Evolutionary conservation across 2,329 filamentous ascomycete genomes (phyloP), one percentile per base, ranked within the genome.

Genomic region (Fusarium foetens): DNA sequence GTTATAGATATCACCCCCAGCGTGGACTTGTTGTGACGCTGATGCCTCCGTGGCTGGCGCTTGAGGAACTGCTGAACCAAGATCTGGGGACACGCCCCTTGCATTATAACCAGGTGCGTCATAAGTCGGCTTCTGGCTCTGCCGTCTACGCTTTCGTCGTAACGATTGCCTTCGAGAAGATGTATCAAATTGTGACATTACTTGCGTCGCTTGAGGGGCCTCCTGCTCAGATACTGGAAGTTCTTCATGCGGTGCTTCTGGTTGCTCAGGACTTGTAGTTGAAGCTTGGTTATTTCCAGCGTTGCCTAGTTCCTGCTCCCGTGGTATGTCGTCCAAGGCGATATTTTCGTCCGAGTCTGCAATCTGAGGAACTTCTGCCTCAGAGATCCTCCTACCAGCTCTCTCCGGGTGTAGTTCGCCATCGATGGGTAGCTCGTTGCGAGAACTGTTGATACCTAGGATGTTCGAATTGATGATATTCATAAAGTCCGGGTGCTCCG

Each of bases 391-490:
- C 36, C 57, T 49, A 5, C 19, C 33, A 13, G 53, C 48, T 7
- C 27, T 58, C n/a, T 42, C 53, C 2, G 14, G 21, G n/a, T 38
- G 23, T 7, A 54, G 23, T 14, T 55, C 35, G 16, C 33, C 46
- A 41, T 29, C 51, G 16, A 38, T 23, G 23, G 45, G 45, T 19
- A 51, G 39, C n/a, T 52, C 49, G 45, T 59, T 51, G 31, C 49
- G 52, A 11, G 58, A 60, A 6, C 14, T 25, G 38, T 52, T 46
- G 7, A 35, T 46, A 9, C 55, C 59, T 31, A 72, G 48, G 29
- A 49, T 33, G 46, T 9, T 60, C 25, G 58, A 46, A 25, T 77
- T 77, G 52, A 77, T 69, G 1, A 35, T 51, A 17, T 68, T 36
- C 12, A 58, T 59, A 27, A 77, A 68, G 12, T 53, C 52, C 5